These are phyloP conservation scores for Hepatocystis sp. DNA, from an alignment of 169 alveolate genomes.

Conservation along the genomic window DNA sequence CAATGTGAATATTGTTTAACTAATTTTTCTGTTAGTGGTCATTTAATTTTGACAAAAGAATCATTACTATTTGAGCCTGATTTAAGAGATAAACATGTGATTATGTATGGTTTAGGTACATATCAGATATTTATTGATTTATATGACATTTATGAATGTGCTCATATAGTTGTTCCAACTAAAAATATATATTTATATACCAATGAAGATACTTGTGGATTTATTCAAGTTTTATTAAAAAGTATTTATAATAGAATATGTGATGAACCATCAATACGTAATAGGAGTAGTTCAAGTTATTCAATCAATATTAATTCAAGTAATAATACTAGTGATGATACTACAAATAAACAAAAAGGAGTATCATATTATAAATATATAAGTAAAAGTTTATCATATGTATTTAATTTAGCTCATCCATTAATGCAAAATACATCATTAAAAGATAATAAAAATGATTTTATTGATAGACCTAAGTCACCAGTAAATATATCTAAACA, in stretches of 20 bases:
- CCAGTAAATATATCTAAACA: constrained; percentile 11
- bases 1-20: constrained; percentile 85
- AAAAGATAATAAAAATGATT: constrained; percentile 18
- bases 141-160: constrained; percentile 82
- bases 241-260: constrained; percentile 31
- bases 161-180: constrained; percentile 82
- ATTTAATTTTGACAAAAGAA: constrained; percentile 82
- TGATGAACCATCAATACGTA: constrained; percentile 13
- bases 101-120: constrained; percentile 81
- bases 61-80: constrained; percentile 87
- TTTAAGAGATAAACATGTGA: constrained; percentile 82
- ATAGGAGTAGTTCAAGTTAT: constrained; percentile 9
- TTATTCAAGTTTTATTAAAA: constrained; percentile 69
- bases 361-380: constrained; percentile 61
- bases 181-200: constrained; percentile 49
- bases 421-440: constrained; percentile 24
- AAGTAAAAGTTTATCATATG: constrained; percentile 54
- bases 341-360: constrained; percentile 35
- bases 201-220: constrained; percentile 73
- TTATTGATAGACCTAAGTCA: not conserved
- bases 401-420: constrained; percentile 63
- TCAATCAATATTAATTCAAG: not conserved
- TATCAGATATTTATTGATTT: constrained; percentile 85
- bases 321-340: constrained; percentile 10
- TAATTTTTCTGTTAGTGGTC: constrained; percentile 78